A percentile compares a stretch with the other conserved stretches of the same genome.
Evolutionary conservation across 2,329 filamentous ascomycete genomes (phyloP).

Genomic region (Pezicula carpinea): DNA sequence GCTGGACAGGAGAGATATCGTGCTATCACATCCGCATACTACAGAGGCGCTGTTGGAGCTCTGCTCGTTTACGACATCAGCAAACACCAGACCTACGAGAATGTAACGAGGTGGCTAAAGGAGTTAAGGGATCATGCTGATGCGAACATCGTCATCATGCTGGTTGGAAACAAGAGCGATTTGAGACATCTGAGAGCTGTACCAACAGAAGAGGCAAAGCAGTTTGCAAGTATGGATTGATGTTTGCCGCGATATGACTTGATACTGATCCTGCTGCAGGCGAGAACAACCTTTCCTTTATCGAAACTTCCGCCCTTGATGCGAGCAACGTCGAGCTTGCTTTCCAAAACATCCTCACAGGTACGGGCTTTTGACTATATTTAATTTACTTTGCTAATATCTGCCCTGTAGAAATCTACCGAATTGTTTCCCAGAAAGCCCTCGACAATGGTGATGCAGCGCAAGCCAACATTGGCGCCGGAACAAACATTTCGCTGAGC

Average conservation of each 20-base stretch:
- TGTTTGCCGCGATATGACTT: constrained; percentile 1
- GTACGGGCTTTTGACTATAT: constrained; percentile 45
- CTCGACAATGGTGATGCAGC: constrained; percentile 83
- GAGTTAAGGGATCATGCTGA: constrained; percentile 97
- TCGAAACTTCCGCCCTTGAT: constrained; percentile 97
- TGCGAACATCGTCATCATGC: constrained; percentile 99
- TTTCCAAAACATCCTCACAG: constrained; percentile 98
- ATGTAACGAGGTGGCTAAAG: constrained; percentile 98
- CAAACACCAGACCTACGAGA: constrained; percentile 99
- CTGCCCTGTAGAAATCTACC: constrained; percentile 81
- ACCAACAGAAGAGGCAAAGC: constrained; percentile 94
- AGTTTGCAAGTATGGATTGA: constrained; percentile 76
- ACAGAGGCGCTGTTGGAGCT: constrained; percentile 93
- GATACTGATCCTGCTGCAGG: constrained; percentile 48
- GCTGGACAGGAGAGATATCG: constrained; percentile 98
- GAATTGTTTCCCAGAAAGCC: constrained; percentile 96
- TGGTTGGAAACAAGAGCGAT: constrained; percentile 99
- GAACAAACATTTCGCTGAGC: constrained; percentile 81
- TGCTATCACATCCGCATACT: constrained; percentile 98
- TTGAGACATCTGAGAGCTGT: constrained; percentile 96
- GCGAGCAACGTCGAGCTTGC: constrained; percentile 98
- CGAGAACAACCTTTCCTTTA: constrained; percentile 98
- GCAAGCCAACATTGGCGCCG: constrained; percentile 73
- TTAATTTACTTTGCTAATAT: not conserved
- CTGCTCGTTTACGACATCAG: constrained; percentile 99